phyloP scores from a whole-genome alignment of 441 rosid species.

The Brassica hybrid region DNA sequence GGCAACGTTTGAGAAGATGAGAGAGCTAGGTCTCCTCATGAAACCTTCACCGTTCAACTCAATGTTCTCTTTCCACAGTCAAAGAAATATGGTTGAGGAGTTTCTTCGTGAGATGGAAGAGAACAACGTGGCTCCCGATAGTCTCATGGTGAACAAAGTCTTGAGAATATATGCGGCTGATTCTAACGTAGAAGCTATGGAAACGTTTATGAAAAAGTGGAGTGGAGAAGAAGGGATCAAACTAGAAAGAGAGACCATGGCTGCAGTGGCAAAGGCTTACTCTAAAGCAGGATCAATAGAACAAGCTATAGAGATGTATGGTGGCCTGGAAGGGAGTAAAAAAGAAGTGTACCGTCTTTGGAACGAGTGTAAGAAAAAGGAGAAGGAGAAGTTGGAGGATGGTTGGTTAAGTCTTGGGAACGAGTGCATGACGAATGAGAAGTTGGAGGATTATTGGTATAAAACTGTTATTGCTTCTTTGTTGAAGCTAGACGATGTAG shows the following conservation, averaged over 20 bases:
- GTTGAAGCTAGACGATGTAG: conserved; percentile 16
- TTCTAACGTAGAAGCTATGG: not conserved
- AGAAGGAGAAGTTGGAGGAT: not conserved
- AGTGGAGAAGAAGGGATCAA: not conserved
- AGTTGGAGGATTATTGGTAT: not conserved
- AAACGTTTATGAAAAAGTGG: not conserved
- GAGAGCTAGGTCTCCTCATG: conserved; percentile 1
- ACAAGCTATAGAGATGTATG: not conserved
- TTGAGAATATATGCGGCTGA: conserved; percentile 2
- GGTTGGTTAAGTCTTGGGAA: not conserved
- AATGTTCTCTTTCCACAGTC: not conserved
- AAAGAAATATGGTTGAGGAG: not conserved
- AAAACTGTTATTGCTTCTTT: conserved; percentile 8
- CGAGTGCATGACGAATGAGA: not conserved
- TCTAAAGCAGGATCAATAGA: not conserved
- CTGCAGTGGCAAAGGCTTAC: conserved; percentile 9
- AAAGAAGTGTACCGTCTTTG: conserved; percentile 10
- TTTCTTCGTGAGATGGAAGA: conserved; percentile 7
- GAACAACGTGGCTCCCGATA: conserved; percentile 2
- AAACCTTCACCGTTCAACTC: conserved; percentile 20
- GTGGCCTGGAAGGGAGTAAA: conserved; percentile 1
- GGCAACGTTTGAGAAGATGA: not conserved
- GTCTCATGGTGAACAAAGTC: conserved; percentile 7
- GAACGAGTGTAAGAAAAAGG: not conserved
- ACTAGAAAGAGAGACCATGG: not conserved